A percentile compares a stretch with the other conserved stretches of the same genome.
phyloP scores from a whole-genome alignment of 1,284 basidiomycete genomes.

The Puccinia hordei region DNA sequence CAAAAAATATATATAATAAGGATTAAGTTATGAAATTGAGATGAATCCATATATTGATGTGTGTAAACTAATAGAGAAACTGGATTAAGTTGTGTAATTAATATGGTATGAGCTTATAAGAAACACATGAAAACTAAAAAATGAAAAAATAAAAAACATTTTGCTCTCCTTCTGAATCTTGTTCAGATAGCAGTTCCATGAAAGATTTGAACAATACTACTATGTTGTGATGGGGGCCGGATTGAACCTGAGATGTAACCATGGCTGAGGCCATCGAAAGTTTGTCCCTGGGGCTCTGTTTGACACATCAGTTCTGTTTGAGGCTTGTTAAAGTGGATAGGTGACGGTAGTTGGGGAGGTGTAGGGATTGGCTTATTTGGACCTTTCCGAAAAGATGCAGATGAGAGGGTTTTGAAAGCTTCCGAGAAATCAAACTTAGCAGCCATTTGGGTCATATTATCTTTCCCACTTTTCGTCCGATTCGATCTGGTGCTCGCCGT shows the following conservation, averaged over 20 bases:
- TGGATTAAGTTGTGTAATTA: not conserved
- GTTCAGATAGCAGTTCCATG: conserved; percentile 18
- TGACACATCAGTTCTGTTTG: conserved; percentile 12
- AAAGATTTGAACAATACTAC: not conserved
- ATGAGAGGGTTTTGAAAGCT: conserved; percentile 19
- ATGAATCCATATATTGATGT: not conserved
- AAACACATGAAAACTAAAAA: no score
- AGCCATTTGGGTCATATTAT: conserved; percentile 7
- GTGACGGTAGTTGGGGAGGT: conserved; percentile 1
- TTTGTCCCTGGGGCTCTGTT: not conserved
- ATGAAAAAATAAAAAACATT: not conserved
- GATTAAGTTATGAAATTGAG: not conserved
- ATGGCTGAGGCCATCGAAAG: not conserved
- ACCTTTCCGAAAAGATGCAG: conserved; percentile 2
- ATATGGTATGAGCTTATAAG: not conserved
- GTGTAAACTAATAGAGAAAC: not conserved
- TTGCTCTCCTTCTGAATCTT: not conserved
- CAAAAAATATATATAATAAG: not conserved
- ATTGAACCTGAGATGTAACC: not conserved
- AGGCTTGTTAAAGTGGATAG: not conserved
- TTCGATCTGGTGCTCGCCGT: not conserved
- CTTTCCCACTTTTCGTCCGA: not conserved
- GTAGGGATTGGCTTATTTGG: not conserved
- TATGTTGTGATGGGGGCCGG: conserved; percentile 2
- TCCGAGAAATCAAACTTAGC: conserved; percentile 14